A percentile compares a stretch with the other conserved stretches of the same genome.
Evolutionary conservation across 2,329 filamentous ascomycete genomes (phyloP).

Genomic region (Microsporum canis): DNA sequence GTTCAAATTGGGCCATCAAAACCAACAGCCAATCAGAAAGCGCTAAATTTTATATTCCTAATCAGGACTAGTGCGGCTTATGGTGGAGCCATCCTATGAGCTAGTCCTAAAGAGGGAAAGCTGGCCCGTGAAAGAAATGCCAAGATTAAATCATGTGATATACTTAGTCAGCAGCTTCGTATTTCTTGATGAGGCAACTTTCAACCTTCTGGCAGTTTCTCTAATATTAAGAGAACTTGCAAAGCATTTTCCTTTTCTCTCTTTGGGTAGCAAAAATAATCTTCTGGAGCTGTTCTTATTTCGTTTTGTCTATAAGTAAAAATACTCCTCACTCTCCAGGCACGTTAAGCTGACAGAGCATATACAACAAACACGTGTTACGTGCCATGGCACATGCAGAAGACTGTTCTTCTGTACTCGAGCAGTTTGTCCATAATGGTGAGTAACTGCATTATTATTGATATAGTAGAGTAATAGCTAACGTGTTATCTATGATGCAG

Average conservation of each 20-base stretch:
- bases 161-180: background rate
- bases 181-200: background rate
- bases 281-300: background rate
- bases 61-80: constrained; percentile 3
- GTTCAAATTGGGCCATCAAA: constrained; percentile 1
- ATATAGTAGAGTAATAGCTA: constrained; percentile 2
- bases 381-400: constrained; percentile 40
- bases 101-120: background rate
- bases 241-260: background rate
- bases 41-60: background rate
- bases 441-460: constrained; percentile 10
- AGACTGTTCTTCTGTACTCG: constrained; percentile 52
- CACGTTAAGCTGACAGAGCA: background rate
- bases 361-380: background rate
- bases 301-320: background rate
- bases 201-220: background rate
- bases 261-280: background rate
- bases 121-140: background rate
- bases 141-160: background rate
- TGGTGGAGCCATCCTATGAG: background rate
- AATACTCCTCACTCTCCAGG: background rate
- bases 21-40: constrained; percentile 1
- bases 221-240: background rate
- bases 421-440: constrained; percentile 57
- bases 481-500: constrained; percentile 17